Base-by-base conservation (phyloP, 2,329 filamentous ascomycete genomes). In the Lasiodiplodia gonubiensis region DNA sequence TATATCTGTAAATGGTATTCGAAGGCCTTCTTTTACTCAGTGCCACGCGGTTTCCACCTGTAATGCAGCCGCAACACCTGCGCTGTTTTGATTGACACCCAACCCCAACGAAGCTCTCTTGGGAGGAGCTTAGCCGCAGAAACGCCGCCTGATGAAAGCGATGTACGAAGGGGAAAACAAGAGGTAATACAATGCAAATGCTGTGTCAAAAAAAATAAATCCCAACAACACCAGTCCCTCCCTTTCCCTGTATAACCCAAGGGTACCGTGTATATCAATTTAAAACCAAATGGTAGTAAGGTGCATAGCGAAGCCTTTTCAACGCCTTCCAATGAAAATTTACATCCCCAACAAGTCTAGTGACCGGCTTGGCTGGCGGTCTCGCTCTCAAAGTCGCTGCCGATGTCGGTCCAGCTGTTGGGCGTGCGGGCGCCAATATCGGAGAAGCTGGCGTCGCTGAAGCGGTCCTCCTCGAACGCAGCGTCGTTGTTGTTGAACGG, bases 371-470 rank as follows among this genome's bases (percentile, higher is more conserved):
- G 54, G 55, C 66, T 67, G 10, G 74, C 77, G 72, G 73, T 78
- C 61, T 80, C 78, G 46, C 78, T 80, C 68, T 76, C 78, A 52
- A 75, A 74, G 55, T 80, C 78, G 67, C 77, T 79, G 2, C 77
- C 79, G 11, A 80, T 74, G 67, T 80, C 78, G 48, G 77, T 78
- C 79, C 79, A 80, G 27, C 74, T 76, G 16, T 70, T 74, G 11
- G 79, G 79, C 7, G 79, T 80, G 73, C 76, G 74, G 18, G 75
- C 71, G 0, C 70, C 5, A 74, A 68, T 53, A 57, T 78, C 77
- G 49, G 75, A 76, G 67, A 77, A 78, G 0, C 75, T 74, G 1
- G 70, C 72, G 37, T 78, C 76, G 0, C 72, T 75, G 69, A 77
- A 75, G 2, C 70, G 74, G 14, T 76, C 77, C 25, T 79, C 78